Base-by-base conservation (phyloP, 1,139 yeast species). In the Pichia sp. region DNA sequence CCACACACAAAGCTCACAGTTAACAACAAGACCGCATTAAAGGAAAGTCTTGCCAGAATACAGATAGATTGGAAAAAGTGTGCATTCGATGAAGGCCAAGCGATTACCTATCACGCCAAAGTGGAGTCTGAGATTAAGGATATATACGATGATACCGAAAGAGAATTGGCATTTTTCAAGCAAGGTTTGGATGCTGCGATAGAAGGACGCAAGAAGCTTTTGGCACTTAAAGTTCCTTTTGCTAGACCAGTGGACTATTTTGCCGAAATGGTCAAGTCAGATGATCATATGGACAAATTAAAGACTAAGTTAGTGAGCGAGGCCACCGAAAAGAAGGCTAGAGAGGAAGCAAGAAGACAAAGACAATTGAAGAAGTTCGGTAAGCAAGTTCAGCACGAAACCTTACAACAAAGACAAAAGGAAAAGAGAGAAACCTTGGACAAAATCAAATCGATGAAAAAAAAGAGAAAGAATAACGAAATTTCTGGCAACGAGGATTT, bases 241-340 rank as follows among this genome's bases (percentile, higher is more conserved):
- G 79, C 95, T 43, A 83, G 99, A 71, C 99, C 99, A 32, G 75
- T 82, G 65, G 99, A 93, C 70, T 93, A 89, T 71, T 93, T 93
- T 74, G 99, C 99, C 10, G 99, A 93, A 73, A 93, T 93, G 99
- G 89, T 90, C 60, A 93, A 93, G 76, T 86, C 92, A 58, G 99
- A 93, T 71, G 97, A 90, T 70, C 99, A 93, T 72, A 93, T 93
- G 99, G 97, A 90, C 68, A 89, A 84, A 72, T 79, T 93, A 66
- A 90, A 90, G 78, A 76, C 77, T 68, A 90, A 89, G 72, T 78
- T 93, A 64, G 77, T 90, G 48, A 80, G 82, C 59, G 97, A 90
- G 68, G 97, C 96, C 52, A 87, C 95, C 41, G 86, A 87, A 67
- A 89, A 87, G 80, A 88, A 88, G 73, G 97, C 97, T 2, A 79